Conservation (phyloP, 495 filamentous ascomycete species). For the Aspergillus avenaceus region DNA sequence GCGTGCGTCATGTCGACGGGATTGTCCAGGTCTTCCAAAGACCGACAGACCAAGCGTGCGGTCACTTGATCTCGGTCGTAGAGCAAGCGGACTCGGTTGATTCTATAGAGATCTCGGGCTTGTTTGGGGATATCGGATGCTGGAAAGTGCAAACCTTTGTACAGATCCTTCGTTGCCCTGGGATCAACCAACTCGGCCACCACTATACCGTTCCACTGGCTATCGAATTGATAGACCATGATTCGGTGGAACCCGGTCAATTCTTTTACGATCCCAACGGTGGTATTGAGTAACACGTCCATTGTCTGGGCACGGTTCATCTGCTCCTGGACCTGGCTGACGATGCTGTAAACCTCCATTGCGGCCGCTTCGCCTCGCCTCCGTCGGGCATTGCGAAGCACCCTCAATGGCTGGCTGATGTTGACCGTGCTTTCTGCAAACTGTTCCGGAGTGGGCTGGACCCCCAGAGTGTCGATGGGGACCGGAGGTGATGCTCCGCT, state of each 20-base stretch:
- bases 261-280: conserved; percentile 54
- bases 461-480: conserved; percentile 71
- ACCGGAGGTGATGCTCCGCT: conserved; percentile 51
- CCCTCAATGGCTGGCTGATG: conserved; percentile 70
- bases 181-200: conserved; percentile 86
- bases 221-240: conserved; percentile 92
- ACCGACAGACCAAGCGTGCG: conserved; percentile 78
- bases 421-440: conserved; percentile 63
- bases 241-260: conserved; percentile 90
- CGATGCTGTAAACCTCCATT: conserved; percentile 92
- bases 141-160: conserved; percentile 87
- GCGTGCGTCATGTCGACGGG: conserved; percentile 83
- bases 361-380: conserved; percentile 78
- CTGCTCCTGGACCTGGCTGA: conserved; percentile 62
- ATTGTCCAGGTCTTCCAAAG: conserved; percentile 64
- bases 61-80: conserved; percentile 40
- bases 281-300: conserved; percentile 54
- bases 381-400: conserved; percentile 73
- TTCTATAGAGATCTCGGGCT: conserved; percentile 74
- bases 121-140: conserved; percentile 85
- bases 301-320: conserved; percentile 27
- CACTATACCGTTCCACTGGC: conserved; percentile 75
- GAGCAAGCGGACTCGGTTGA: conserved; percentile 44
- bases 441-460: conserved; percentile 68
- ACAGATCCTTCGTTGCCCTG: conserved; percentile 75